Conservation (phyloP, 208 protist species). For the Trypanosoma grayi region DNA sequence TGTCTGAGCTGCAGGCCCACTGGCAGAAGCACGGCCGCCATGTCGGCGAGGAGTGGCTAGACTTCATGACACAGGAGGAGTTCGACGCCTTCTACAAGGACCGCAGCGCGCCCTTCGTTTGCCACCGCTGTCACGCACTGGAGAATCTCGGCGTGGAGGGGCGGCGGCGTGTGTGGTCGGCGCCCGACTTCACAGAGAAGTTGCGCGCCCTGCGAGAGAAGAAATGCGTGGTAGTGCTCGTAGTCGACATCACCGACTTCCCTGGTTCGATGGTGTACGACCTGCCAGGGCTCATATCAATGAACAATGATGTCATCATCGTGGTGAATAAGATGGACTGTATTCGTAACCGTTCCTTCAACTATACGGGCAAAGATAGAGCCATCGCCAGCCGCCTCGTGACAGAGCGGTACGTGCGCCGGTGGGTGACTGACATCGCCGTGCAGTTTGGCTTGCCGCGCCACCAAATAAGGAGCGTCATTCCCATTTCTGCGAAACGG, state of each 20-base stretch:
- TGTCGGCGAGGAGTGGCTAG: conserved; percentile 91
- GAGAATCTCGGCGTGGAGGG: conserved; percentile 83
- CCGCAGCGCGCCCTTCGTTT: conserved; percentile 65
- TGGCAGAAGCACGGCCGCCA: conserved; percentile 89
- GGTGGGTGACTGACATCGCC: conserved; percentile 84
- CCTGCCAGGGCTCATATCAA: conserved; percentile 86
- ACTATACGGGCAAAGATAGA: conserved; percentile 75
- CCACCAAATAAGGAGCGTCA: conserved; percentile 68
- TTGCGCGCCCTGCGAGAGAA: conserved; percentile 79
- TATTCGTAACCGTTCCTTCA: conserved; percentile 78
- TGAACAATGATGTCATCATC: conserved; percentile 92
- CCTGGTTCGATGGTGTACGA: conserved; percentile 90
- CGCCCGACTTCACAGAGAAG: conserved; percentile 88
- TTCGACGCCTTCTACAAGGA: conserved; percentile 90
- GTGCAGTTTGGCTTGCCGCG: conserved; percentile 73
- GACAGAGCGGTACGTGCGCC: conserved; percentile 65
- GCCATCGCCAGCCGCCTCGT: conserved; percentile 66
- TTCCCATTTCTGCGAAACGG: conserved; percentile 86
- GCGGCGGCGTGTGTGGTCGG: conserved; percentile 82
- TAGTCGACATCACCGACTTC: conserved; percentile 92
- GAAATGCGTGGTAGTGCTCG: conserved; percentile 81
- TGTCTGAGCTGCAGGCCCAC: conserved; percentile 86
- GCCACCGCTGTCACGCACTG: conserved; percentile 85
- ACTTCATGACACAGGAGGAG: conserved; percentile 94
- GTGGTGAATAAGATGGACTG: conserved; percentile 92